A percentile compares a stretch with the other conserved stretches of the same genome.
These are phyloP conservation scores for Taxillus chinensis DNA, from an alignment of 164 flowering plant genomes.

Conservation along the genomic window DNA sequence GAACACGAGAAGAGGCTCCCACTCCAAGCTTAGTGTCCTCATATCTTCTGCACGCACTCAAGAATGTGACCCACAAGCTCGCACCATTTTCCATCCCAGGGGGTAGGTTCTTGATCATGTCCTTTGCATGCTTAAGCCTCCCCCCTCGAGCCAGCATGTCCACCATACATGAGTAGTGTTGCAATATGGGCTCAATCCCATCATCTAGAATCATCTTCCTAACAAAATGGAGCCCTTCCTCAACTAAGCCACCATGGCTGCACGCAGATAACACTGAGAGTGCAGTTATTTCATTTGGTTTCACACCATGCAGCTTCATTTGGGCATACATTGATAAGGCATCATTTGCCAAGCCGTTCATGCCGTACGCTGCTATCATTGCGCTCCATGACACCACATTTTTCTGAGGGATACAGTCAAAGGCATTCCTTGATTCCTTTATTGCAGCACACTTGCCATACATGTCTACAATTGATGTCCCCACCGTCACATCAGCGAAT, in stretches of 20 bases:
- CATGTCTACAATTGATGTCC: slow-evolving; percentile 67
- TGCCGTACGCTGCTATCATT: slow-evolving; percentile 66
- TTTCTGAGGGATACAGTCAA: slow-evolving; percentile 40
- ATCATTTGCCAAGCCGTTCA: slow-evolving; percentile 47
- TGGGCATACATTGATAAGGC: slow-evolving; percentile 47
- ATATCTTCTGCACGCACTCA: slow-evolving; percentile 61
- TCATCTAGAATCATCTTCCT: slow-evolving; percentile 31
- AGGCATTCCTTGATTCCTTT: slow-evolving; percentile 44
- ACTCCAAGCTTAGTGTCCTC: slow-evolving; percentile 33
- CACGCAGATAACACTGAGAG: slow-evolving; percentile 72
- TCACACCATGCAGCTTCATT: slow-evolving; percentile 37
- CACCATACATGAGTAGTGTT: slow-evolving; percentile 78
- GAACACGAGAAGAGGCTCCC: slow-evolving; percentile 33
- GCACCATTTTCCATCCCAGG: slow-evolving; percentile 27
- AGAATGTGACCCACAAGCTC: slow-evolving; percentile 60
- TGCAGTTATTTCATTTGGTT: slow-evolving; percentile 56
- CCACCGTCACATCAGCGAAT: slow-evolving; percentile 40
- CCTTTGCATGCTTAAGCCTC: slow-evolving; percentile 36
- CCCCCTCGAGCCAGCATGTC: slow-evolving; percentile 80
- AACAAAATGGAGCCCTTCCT: slow-evolving; percentile 55
- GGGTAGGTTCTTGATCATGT: slow-evolving; percentile 44
- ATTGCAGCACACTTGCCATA: slow-evolving; percentile 75
- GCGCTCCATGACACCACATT: slow-evolving; percentile 70
- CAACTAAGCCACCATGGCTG: slow-evolving; percentile 72
- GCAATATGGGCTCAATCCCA: slow-evolving; percentile 27